Percentiles rank a stretch among this genome's conserved stretches.
Conservation (phyloP, 495 filamentous ascomycete species). For the Bryoglossum gracile region DNA sequence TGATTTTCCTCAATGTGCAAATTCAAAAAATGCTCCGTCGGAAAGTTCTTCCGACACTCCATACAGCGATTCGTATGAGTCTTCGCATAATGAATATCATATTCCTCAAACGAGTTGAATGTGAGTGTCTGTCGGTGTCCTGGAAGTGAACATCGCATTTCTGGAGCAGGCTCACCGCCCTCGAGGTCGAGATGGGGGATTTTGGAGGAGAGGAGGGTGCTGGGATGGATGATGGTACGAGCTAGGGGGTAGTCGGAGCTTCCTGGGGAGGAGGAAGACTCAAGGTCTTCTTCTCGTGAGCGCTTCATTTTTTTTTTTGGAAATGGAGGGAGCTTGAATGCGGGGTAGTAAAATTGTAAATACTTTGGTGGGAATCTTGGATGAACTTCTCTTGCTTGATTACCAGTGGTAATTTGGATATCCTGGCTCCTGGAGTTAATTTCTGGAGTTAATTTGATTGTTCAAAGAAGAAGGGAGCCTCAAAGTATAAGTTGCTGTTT, state of each 20-base stretch:
- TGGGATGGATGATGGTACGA: slow-evolving; percentile 8
- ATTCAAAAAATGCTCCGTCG: slow-evolving; percentile 59
- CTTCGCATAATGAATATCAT: slow-evolving; percentile 79
- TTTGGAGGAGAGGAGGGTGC: slow-evolving; percentile 14
- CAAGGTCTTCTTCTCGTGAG: slow-evolving; percentile 44
- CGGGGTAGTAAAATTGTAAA: no score
- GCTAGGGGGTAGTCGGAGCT: slow-evolving; percentile 1
- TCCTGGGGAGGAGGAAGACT: slow-evolving; percentile 26
- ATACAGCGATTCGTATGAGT: slow-evolving; percentile 77
- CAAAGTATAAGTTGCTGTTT: no score
- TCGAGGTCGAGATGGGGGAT: slow-evolving; percentile 19
- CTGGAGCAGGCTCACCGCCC: slow-evolving; percentile 16
- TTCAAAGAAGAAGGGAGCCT: no score
- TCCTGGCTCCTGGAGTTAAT: no score
- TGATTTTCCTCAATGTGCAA: slow-evolving; percentile 92
- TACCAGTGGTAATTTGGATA: not conserved
- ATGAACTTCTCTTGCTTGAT: not conserved
- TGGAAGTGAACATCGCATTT: slow-evolving; percentile 61
- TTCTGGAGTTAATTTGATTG: no score
- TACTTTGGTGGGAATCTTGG: slow-evolving; percentile 18
- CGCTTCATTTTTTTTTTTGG: slow-evolving; percentile 60
- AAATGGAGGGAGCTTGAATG: no score
- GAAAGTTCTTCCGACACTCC: slow-evolving; percentile 74
- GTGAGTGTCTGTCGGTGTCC: slow-evolving; percentile 60
- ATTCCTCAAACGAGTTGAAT: slow-evolving; percentile 73